Conservation (phyloP, 2,329 filamentous ascomycete genomes). For the Aspergillus tubingensis region DNA sequence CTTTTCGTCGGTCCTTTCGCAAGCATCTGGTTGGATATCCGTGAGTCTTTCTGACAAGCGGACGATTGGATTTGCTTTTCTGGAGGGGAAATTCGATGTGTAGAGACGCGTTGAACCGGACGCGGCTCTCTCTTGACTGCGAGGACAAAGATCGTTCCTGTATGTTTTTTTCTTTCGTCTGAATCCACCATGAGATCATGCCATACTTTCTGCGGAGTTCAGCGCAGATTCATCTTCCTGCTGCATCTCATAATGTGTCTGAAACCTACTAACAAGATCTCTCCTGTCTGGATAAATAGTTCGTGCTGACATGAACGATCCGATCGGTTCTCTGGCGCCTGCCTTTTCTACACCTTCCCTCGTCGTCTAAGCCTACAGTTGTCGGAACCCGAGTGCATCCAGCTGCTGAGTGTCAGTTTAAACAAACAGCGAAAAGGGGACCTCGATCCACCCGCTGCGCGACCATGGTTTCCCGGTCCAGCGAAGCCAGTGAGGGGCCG, state of each 20-base stretch:
- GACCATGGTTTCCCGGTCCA: constrained; percentile 44
- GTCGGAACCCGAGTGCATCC: constrained; percentile 14
- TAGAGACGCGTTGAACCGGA: constrained; percentile 20
- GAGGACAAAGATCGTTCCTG: constrained; percentile 31
- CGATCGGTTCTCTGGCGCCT: constrained; percentile 35
- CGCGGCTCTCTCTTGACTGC: constrained; percentile 24
- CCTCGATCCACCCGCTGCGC: constrained; percentile 5
- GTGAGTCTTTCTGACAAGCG: background rate
- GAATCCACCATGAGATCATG: constrained; percentile 21
- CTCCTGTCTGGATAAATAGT: constrained; percentile 16
- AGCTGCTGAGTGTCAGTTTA: background rate
- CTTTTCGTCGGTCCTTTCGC: background rate
- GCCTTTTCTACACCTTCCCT: constrained; percentile 30
- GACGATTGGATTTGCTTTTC: background rate
- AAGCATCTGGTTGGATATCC: background rate
- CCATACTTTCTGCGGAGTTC: background rate
- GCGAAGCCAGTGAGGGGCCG: constrained; percentile 38
- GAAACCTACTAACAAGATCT: constrained; percentile 18
- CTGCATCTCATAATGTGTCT: constrained; percentile 4
- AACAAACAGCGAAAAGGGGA: constrained; percentile 2
- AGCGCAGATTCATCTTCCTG: background rate
- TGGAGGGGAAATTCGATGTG: constrained; percentile 21
- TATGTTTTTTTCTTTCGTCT: constrained; percentile 22
- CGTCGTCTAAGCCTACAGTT: constrained; percentile 27
- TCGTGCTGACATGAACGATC: constrained; percentile 36